Evolutionary conservation across 116 monocot species (phyloP).

Genomic region (Phalaenopsis hybrid): DNA sequence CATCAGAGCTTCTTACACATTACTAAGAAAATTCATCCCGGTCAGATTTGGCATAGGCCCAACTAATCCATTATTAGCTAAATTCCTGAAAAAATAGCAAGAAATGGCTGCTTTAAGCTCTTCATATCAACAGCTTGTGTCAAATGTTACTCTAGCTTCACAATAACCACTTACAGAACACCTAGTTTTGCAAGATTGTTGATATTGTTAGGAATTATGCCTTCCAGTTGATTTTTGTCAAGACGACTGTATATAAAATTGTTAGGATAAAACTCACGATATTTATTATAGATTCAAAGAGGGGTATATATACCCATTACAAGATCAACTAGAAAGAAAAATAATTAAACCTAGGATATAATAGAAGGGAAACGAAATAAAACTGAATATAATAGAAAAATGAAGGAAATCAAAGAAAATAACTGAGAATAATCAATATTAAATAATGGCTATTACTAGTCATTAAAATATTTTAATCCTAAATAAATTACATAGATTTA

Average conservation of each 20-base stretch:
- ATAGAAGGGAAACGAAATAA: too few species aligned
- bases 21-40: slow-evolving; percentile 52
- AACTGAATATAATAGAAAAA: too few species aligned
- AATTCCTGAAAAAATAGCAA: slow-evolving; percentile 38
- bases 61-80: slow-evolving; percentile 63
- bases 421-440: too few species aligned
- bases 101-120: not conserved
- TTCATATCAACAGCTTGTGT: slow-evolving; percentile 6
- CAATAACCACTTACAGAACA: slow-evolving; percentile 57
- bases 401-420: too few species aligned
- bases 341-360: too few species aligned
- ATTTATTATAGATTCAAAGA: too few species aligned
- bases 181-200: slow-evolving; percentile 42
- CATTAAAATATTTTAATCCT: not conserved
- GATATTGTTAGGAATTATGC: slow-evolving; percentile 30
- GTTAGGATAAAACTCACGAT: too few species aligned
- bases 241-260: slow-evolving; percentile 43
- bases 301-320: too few species aligned
- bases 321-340: too few species aligned
- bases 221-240: slow-evolving; percentile 47
- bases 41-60: slow-evolving; percentile 71
- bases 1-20: slow-evolving; percentile 44
- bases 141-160: too few species aligned
- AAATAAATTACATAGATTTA: not conserved
- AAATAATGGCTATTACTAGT: too few species aligned